phyloP scores from a whole-genome alignment of 2,329 filamentous ascomycete species.

The Cephalotrichum gorgonifer region DNA sequence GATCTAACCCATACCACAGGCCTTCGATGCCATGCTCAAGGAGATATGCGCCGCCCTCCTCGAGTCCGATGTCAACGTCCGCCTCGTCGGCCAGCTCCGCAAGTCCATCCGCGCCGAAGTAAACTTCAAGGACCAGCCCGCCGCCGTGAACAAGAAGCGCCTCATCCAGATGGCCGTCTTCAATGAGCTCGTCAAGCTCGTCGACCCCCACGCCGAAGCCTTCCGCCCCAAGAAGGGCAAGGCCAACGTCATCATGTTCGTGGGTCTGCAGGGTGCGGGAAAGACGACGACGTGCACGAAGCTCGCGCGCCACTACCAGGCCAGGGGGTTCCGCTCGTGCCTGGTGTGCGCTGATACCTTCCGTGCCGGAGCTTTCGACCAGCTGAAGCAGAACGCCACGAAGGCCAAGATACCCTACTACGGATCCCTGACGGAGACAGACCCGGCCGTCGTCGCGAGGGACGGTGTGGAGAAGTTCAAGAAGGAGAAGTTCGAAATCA shows the following conservation, averaged over 20 bases:
- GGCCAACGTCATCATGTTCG: constrained; percentile 98
- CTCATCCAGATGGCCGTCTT: constrained; percentile 97
- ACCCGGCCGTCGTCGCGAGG: constrained; percentile 85
- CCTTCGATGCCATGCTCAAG: constrained; percentile 96
- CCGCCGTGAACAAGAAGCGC: constrained; percentile 94
- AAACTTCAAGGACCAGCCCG: constrained; percentile 88
- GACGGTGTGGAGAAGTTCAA: constrained; percentile 98
- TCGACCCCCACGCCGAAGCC: constrained; percentile 88
- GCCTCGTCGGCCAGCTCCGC: constrained; percentile 79
- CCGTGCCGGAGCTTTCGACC: constrained; percentile 94
- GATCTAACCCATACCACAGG: constrained; percentile 35
- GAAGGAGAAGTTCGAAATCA: constrained; percentile 96
- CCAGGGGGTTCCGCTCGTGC: constrained; percentile 82
- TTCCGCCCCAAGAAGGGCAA: constrained; percentile 97
- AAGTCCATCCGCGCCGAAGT: constrained; percentile 86
- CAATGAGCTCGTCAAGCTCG: constrained; percentile 89
- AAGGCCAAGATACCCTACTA: constrained; percentile 99
- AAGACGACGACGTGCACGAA: constrained; percentile 99
- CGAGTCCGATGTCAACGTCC: constrained; percentile 95
- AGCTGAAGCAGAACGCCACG: constrained; percentile 96
- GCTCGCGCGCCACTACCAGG: constrained; percentile 88
- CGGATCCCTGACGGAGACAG: constrained; percentile 89
- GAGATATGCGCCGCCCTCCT: constrained; percentile 93
- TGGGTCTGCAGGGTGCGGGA: constrained; percentile 91
- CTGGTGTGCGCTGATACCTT: constrained; percentile 97